Evolutionary conservation across 768 basidiomycete genomes (phyloP), one percentile per base, ranked within the genome.

Genomic region (Ramaria sp.): DNA sequence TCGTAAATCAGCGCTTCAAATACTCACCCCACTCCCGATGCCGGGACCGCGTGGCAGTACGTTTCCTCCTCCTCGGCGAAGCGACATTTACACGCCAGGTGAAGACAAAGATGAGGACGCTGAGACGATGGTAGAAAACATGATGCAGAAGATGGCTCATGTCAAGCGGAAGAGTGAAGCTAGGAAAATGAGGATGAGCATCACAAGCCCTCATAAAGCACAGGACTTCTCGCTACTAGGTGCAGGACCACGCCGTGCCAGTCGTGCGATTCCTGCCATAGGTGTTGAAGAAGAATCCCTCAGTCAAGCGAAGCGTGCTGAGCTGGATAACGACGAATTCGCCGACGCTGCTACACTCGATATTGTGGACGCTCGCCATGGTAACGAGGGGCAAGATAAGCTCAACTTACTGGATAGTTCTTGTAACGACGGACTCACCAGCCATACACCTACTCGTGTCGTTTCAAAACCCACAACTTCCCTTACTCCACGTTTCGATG

Each of bases 1-100:
- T 9, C 69, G 84, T 24, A 73, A 77, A 10, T 84, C 82, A 54
- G 84, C 83, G 0, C 64, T 84, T 39, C 71, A 68, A 3, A 69
- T 73, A 60, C 65, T 79, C 58, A 70, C 19, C 76, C 65, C 54
- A 62, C 64, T 82, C 78, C 66, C 72, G 68, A 19, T 27, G 46
- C 54, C 45, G 58, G 61, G 2, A 51, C 62, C 30, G 54, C 62
- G 45, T 13, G 7, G 61, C 64, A 60, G 58, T 65, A 54, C 59
- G 64, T 49, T 12, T 56, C 61, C 33, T 63, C 42, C 51, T 58
- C 58, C 30, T 50, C 61, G 37, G 45, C 50, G 38, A 43, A 54
- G 15, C 42, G 45, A 48, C 20, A 19, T 54, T 2, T 54, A 27
- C 22, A 49, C 48, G 17, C 55, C 55, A 34, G 55, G 55, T 11